These are phyloP conservation scores for Inga oerstediana DNA, from an alignment of 306 rosid genomes.

Conservation along the genomic window DNA sequence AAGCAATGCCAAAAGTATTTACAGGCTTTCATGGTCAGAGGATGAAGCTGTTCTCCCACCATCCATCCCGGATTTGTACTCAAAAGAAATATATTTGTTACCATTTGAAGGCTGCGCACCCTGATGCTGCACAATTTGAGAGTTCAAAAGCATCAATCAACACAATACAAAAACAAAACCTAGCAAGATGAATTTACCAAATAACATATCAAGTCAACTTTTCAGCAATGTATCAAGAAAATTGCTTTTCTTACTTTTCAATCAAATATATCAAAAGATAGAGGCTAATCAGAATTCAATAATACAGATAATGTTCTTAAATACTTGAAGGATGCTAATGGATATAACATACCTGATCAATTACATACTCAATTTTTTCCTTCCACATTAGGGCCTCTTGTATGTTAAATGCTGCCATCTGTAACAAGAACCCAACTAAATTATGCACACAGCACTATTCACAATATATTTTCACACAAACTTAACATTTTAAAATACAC, in stretches of 20 bases:
- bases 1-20: conserved; percentile 41
- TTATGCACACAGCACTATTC: conserved; percentile 17
- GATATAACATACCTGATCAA: conserved; percentile 78
- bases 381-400: conserved; percentile 97
- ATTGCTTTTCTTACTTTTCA: conserved; percentile 20
- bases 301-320: conserved; percentile 21
- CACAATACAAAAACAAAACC: conserved; percentile 22
- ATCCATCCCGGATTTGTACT: conserved; percentile 98
- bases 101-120: conserved; percentile 89
- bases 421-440: conserved; percentile 40
- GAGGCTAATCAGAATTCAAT: conserved; percentile 24
- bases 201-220: conserved; percentile 17
- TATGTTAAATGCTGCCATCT: conserved; percentile 99
- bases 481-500: background rate
- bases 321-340: conserved; percentile 1
- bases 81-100: conserved; percentile 90
- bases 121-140: conserved; percentile 78
- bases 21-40: conserved; percentile 98
- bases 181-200: conserved; percentile 29
- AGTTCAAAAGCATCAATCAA: conserved; percentile 33
- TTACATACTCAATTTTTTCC: conserved; percentile 87
- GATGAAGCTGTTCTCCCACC: conserved; percentile 96
- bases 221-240: conserved; percentile 13
- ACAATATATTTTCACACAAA: background rate
- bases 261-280: conserved; percentile 21